phyloP scores from a whole-genome alignment of 2,329 filamentous ascomycete species.

The Claviceps pusilla region DNA sequence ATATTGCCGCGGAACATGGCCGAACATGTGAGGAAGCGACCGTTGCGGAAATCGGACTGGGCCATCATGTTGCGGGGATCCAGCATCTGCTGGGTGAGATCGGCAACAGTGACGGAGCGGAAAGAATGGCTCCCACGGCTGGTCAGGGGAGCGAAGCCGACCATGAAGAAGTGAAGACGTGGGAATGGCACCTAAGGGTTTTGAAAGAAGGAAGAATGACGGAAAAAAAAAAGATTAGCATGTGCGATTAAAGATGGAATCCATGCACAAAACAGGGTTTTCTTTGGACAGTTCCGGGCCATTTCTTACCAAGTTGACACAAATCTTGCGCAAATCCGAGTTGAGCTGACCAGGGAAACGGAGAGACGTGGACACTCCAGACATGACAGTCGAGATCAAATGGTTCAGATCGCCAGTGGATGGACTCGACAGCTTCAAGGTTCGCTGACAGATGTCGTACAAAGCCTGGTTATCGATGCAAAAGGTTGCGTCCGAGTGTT shows the following conservation, averaged over 20 bases:
- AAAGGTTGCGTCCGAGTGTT: conserved; percentile 99
- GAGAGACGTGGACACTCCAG: conserved; percentile 92
- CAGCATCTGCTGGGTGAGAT: conserved; percentile 99
- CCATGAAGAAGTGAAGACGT: conserved; percentile 99
- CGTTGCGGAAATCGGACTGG: conserved; percentile 98
- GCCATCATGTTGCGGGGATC: conserved; percentile 99
- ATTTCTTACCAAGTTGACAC: conserved; percentile 64
- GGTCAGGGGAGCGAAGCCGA: conserved; percentile 95
- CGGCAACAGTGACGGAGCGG: conserved; percentile 91
- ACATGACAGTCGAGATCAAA: conserved; percentile 98
- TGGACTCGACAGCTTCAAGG: conserved; percentile 94
- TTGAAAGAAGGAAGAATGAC: not conserved
- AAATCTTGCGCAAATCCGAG: conserved; percentile 97
- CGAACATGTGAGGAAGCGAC: conserved; percentile 97
- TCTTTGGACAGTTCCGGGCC: too few relatives aligned
- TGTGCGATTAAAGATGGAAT: not conserved
- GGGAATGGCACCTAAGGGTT: conserved; percentile 73
- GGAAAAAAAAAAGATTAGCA: not conserved
- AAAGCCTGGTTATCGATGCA: conserved; percentile 99
- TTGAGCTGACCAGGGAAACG: conserved; percentile 99
- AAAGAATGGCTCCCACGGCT: conserved; percentile 73
- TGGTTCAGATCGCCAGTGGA: conserved; percentile 99
- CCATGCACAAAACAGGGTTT: not conserved
- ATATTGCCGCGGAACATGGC: conserved; percentile 99
- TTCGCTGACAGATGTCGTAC: conserved; percentile 99